Conservation (phyloP, 257 asterid species). For the Linaria vulgaris region DNA sequence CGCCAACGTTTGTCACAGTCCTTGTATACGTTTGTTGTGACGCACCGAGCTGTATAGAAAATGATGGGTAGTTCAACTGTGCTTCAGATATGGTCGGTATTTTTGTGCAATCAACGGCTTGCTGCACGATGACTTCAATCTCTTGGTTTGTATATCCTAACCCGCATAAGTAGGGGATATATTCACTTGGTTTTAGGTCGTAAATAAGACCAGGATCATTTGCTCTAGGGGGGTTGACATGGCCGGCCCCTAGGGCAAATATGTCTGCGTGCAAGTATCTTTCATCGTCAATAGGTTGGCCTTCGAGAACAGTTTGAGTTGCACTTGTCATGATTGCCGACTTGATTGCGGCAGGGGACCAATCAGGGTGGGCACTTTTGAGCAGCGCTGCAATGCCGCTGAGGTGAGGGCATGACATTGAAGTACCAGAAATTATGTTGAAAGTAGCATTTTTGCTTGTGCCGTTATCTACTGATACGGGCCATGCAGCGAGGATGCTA, state of each 20-base stretch:
- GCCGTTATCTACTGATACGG: conserved; percentile 34
- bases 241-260: conserved; percentile 49
- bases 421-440: conserved; percentile 48
- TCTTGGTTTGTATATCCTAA: conserved; percentile 33
- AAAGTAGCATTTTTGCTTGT: conserved; percentile 29
- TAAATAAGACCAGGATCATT: conserved; percentile 49
- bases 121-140: conserved; percentile 29
- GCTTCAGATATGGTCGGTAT: conserved; percentile 32
- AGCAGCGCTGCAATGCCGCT: conserved; percentile 48
- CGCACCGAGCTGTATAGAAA: conserved; percentile 28
- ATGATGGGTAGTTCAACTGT: conserved; percentile 47
- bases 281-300: conserved; percentile 34
- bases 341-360: conserved; percentile 58
- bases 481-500: conserved; percentile 52
- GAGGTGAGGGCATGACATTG: conserved; percentile 60
- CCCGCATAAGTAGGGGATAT: conserved; percentile 51
- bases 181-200: conserved; percentile 39
- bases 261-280: conserved; percentile 29
- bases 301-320: conserved; percentile 10
- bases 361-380: conserved; percentile 46
- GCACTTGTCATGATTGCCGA: conserved; percentile 55
- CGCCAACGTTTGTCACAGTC: conserved; percentile 50
- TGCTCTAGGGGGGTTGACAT: conserved; percentile 46
- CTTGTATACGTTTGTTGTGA: conserved; percentile 27
- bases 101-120: conserved; percentile 24